Percentiles rank a stretch among this genome's conserved stretches.
phyloP scores from a whole-genome alignment of 441 rosid species.

The Adansonia gregorii region DNA sequence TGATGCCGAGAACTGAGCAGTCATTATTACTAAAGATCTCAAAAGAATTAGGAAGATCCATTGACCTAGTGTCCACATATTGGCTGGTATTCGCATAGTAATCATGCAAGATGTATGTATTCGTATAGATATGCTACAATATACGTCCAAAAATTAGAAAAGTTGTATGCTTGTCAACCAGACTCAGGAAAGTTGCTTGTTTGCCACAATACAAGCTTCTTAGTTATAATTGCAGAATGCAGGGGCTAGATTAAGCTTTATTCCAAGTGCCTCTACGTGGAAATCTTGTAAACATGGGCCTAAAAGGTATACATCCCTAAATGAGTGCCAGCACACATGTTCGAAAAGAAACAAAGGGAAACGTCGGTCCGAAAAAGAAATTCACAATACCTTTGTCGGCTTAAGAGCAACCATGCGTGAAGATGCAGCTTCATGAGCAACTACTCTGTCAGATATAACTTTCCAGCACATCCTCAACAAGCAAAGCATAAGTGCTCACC shows the following conservation, averaged over 20 bases:
- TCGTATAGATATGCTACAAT: background rate
- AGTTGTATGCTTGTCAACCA: background rate
- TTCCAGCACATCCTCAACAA: conserved; percentile 72
- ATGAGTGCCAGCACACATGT: background rate
- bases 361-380: background rate
- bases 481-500: conserved; percentile 86
- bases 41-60: no score
- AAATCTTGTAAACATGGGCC: background rate
- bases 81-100: no score
- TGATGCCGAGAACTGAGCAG: no score
- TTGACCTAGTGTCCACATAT: no score
- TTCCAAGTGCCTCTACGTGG: conserved; percentile 3
- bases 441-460: conserved; percentile 66
- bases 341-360: background rate
- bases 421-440: conserved; percentile 80
- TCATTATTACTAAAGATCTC: no score
- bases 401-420: conserved; percentile 57
- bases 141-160: background rate
- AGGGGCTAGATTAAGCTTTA: background rate
- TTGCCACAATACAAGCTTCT: background rate
- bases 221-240: no score
- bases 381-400: conserved; percentile 65
- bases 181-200: background rate
- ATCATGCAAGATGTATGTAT: no score
- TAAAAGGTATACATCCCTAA: conserved; percentile 1